phyloP scores from a whole-genome alignment of 2,329 filamentous ascomycete genomes.

The Thermothelomyces thermophilus region DNA sequence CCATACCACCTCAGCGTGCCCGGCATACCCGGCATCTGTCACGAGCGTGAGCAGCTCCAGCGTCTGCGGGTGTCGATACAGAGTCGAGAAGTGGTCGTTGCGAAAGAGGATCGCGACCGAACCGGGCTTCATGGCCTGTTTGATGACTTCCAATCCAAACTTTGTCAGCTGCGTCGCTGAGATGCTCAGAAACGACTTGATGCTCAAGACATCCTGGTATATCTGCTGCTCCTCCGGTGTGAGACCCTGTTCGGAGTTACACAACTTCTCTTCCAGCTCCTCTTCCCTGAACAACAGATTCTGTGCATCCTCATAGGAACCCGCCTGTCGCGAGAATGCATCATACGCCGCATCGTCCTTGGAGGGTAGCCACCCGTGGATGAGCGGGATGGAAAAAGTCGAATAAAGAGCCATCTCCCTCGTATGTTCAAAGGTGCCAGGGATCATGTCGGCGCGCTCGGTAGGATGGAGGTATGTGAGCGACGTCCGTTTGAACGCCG shows the following conservation, averaged over 20 bases:
- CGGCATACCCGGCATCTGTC: slow-evolving; percentile 85
- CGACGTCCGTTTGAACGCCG: slow-evolving; percentile 45
- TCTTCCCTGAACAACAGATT: slow-evolving; percentile 83
- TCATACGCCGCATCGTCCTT: slow-evolving; percentile 57
- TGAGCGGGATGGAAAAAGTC: slow-evolving; percentile 78
- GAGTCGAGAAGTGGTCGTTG: slow-evolving; percentile 93
- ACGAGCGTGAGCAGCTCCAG: slow-evolving; percentile 74
- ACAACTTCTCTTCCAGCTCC: slow-evolving; percentile 75
- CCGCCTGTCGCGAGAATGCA: slow-evolving; percentile 67
- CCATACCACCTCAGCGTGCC: slow-evolving; percentile 90
- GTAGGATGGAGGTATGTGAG: slow-evolving; percentile 47
- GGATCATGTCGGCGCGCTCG: slow-evolving; percentile 43
- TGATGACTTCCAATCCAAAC: slow-evolving; percentile 71
- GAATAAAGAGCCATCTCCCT: slow-evolving; percentile 85
- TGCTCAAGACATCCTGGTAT: slow-evolving; percentile 75
- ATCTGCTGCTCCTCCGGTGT: slow-evolving; percentile 67
- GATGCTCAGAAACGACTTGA: slow-evolving; percentile 72
- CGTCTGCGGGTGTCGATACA: slow-evolving; percentile 81
- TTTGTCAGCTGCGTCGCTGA: slow-evolving; percentile 84
- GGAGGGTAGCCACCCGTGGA: slow-evolving; percentile 89
- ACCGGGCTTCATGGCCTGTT: slow-evolving; percentile 63
- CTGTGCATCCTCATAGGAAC: slow-evolving; percentile 87
- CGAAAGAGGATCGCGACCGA: slow-evolving; percentile 87
- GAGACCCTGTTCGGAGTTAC: slow-evolving; percentile 47
- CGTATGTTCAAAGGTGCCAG: slow-evolving; percentile 80